Percentiles rank a stretch among this genome's conserved stretches.
phyloP scores from a whole-genome alignment of 345 rosid genomes.

The Euphorbia tirucalli region DNA sequence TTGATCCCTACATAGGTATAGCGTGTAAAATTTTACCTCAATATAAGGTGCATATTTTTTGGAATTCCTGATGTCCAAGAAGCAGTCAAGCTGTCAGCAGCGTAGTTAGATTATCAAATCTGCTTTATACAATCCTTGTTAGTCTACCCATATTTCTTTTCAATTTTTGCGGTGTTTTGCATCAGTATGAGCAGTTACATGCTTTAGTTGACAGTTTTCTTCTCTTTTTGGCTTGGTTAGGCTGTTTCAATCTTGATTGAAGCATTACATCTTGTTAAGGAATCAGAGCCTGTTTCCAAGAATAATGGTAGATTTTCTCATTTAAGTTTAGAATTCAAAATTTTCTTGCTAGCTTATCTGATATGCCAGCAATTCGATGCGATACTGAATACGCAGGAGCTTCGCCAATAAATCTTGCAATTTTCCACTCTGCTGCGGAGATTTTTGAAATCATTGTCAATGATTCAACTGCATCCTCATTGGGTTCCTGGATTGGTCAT shows the following conservation, averaged over 20 bases:
- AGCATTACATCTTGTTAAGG: conserved; percentile 79
- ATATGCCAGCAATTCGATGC: conserved; percentile 24
- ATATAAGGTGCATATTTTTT: too few relatives aligned
- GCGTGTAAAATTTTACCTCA: not conserved
- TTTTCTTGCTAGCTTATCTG: conserved; percentile 18
- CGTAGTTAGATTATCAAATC: not conserved
- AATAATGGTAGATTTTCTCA: conserved; percentile 47
- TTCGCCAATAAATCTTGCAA: conserved; percentile 87
- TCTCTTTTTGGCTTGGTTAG: conserved; percentile 31
- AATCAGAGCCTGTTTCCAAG: conserved; percentile 61
- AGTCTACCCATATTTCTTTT: not conserved
- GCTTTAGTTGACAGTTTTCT: not conserved
- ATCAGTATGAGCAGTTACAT: not conserved
- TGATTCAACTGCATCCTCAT: conserved; percentile 82
- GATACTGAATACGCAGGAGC: conserved; percentile 57
- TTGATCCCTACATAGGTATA: not conserved
- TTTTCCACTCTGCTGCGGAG: conserved; percentile 94
- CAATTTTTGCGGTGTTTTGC: not conserved
- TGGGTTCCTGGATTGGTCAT: conserved; percentile 85
- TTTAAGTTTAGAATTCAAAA: conserved; percentile 16
- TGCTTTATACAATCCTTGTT: not conserved
- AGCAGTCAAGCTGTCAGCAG: not conserved
- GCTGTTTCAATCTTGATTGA: conserved; percentile 76
- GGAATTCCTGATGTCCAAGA: not conserved
- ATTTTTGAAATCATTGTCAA: conserved; percentile 88